A percentile compares a stretch with the other conserved stretches of the same genome.
Conservation (phyloP, 2,329 filamentous ascomycete genomes). For the Bisporella sp. region DNA sequence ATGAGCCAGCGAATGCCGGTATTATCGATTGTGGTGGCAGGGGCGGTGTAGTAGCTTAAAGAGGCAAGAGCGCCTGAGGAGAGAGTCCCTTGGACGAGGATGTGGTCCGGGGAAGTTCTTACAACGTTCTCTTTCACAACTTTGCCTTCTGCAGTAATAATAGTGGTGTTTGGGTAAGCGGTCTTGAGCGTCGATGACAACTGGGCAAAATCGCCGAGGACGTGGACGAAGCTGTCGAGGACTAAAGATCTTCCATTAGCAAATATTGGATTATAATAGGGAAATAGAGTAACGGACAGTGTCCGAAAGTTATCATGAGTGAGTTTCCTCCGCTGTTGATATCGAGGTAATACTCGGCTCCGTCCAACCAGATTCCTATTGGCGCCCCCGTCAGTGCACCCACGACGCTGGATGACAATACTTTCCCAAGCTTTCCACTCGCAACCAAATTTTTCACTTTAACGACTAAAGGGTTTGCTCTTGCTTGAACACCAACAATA, state of each 20-base stretch:
- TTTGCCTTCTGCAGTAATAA: neutral
- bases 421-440: slow-evolving; percentile 35
- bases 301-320: neutral
- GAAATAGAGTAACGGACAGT: neutral
- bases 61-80: neutral
- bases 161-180: neutral
- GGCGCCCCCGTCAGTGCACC: neutral
- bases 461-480: slow-evolving; percentile 27
- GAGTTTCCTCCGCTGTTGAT: neutral
- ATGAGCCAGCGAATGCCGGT: neutral
- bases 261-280: neutral
- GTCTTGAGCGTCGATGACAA: neutral
- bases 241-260: neutral
- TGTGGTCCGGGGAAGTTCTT: neutral
- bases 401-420: slow-evolving; percentile 16
- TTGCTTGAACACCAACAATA: slow-evolving; percentile 39
- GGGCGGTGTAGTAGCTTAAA: slow-evolving; percentile 33
- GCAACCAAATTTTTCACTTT: slow-evolving; percentile 36
- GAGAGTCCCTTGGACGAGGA: neutral
- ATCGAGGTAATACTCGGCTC: neutral
- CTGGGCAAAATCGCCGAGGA: neutral
- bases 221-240: neutral
- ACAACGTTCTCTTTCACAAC: neutral
- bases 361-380: neutral
- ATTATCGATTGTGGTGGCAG: neutral